Percentiles rank a stretch among this genome's conserved stretches.
Conservation (phyloP, 441 rosid species). For the Lepidium campestre region DNA sequence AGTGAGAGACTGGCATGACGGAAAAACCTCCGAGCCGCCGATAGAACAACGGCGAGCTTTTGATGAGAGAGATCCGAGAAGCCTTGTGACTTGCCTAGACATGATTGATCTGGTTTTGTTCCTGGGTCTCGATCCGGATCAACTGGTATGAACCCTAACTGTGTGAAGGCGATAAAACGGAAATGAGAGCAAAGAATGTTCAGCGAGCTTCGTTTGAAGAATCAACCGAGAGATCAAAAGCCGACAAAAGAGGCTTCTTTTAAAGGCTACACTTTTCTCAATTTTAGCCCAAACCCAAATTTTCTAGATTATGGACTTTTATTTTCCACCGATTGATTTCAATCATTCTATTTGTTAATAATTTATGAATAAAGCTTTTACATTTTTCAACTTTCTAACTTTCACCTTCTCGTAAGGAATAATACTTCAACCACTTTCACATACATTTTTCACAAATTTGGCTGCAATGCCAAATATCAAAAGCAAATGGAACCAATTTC, state of each 20-base stretch:
- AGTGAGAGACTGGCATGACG: constrained; percentile 24
- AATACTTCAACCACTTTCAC: no score
- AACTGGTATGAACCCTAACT: constrained; percentile 15
- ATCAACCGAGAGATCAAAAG: constrained; percentile 22
- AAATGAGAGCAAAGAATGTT: constrained; percentile 17
- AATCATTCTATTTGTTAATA: no score
- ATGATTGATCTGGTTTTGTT: constrained; percentile 16
- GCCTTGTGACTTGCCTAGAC: constrained; percentile 32
- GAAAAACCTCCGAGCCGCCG: constrained; percentile 9
- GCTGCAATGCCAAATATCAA: no score
- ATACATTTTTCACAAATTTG: no score
- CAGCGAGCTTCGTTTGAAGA: constrained; percentile 23
- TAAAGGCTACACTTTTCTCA: constrained; percentile 3
- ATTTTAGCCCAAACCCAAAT: constrained; percentile 29
- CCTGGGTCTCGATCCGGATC: not conserved
- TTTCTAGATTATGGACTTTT: constrained; percentile 1
- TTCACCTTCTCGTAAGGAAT: no score
- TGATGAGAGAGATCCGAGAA: constrained; percentile 30
- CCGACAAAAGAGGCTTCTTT: constrained; percentile 23
- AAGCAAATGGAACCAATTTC: no score
- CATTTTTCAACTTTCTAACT: no score
- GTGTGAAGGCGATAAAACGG: constrained; percentile 7
- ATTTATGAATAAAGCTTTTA: no score
- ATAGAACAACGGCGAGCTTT: constrained; percentile 24
- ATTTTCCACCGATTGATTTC: not conserved